These are phyloP conservation scores for Candida sp. DNA, from an alignment of 1,139 yeast genomes.

Conservation along the genomic window DNA sequence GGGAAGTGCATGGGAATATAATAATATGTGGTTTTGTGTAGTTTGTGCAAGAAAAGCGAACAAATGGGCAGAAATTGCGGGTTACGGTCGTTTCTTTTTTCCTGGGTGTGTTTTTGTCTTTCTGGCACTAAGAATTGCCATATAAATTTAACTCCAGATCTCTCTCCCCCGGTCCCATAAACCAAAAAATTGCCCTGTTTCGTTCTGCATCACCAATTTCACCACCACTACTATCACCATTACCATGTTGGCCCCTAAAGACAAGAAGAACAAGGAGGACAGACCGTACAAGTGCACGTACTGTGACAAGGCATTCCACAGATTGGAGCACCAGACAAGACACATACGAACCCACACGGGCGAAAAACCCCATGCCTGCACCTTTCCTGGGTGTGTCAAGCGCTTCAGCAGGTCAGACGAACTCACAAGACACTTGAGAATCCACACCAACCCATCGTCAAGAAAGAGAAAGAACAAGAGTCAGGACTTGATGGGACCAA, in stretches of 20 bases:
- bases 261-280: constrained; percentile 5
- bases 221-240: too few species aligned
- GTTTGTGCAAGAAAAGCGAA: neutral
- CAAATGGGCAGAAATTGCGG: neutral
- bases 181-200: neutral
- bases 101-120: neutral
- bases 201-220: neutral
- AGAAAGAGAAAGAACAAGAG: constrained; percentile 46
- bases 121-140: neutral
- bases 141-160: constrained; percentile 3
- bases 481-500: constrained; percentile 5
- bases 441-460: constrained; percentile 80
- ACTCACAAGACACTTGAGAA: constrained; percentile 85
- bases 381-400: constrained; percentile 86
- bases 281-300: constrained; percentile 92
- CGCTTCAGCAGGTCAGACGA: constrained; percentile 90
- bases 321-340: constrained; percentile 93
- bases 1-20: neutral
- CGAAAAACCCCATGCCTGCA: constrained; percentile 90
- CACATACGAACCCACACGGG: constrained; percentile 97
- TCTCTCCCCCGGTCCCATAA: neutral
- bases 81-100: neutral
- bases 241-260: neutral
- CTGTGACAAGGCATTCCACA: constrained; percentile 90
- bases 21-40: too few species aligned